Evolutionary conservation across 495 filamentous ascomycete genomes (phyloP).

Genomic region (Chaetomium tenue): DNA sequence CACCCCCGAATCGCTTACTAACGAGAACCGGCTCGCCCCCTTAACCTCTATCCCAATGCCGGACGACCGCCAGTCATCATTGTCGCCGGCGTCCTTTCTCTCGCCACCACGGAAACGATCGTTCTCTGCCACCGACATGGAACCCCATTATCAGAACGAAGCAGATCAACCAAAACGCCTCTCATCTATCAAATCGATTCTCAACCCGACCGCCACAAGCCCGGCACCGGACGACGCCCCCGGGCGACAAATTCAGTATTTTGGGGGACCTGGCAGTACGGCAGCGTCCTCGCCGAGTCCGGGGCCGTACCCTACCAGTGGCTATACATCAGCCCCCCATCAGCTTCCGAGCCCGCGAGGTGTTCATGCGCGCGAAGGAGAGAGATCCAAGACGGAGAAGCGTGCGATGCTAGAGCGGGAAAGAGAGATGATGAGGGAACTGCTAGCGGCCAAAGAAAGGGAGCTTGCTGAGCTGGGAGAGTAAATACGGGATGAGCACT

Average conservation of each 20-base stretch:
- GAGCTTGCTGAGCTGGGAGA: constrained; percentile 66
- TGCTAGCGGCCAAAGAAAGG: constrained; percentile 71
- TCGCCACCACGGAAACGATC: constrained; percentile 63
- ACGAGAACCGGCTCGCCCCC: constrained; percentile 58
- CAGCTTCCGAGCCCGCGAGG: constrained; percentile 16
- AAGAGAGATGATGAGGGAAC: constrained; percentile 71
- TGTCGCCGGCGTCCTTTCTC: constrained; percentile 53
- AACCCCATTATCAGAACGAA: constrained; percentile 34
- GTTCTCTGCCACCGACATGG: constrained; percentile 56
- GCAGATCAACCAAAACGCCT: constrained; percentile 55
- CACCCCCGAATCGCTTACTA: constrained; percentile 45
- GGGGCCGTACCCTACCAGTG: constrained; percentile 30
- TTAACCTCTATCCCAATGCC: constrained; percentile 44
- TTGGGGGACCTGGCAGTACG: constrained; percentile 40
- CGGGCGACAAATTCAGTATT: constrained; percentile 33
- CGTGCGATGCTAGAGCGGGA: constrained; percentile 68
- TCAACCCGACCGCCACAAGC: constrained; percentile 57
- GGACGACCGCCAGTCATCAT: constrained; percentile 48
- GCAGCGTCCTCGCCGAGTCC: constrained; percentile 39
- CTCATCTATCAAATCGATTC: constrained; percentile 76
- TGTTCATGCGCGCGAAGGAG: constrained; percentile 49
- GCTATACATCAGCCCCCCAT: background rate
- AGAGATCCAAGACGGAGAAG: constrained; percentile 58
- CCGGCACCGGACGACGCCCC: constrained; percentile 26
- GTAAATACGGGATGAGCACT: background rate